Percentiles rank a stretch among this genome's conserved stretches.
These are phyloP conservation scores for Schizophyllum amplum DNA, from an alignment of 1,284 basidiomycete species.

Conservation along the genomic window DNA sequence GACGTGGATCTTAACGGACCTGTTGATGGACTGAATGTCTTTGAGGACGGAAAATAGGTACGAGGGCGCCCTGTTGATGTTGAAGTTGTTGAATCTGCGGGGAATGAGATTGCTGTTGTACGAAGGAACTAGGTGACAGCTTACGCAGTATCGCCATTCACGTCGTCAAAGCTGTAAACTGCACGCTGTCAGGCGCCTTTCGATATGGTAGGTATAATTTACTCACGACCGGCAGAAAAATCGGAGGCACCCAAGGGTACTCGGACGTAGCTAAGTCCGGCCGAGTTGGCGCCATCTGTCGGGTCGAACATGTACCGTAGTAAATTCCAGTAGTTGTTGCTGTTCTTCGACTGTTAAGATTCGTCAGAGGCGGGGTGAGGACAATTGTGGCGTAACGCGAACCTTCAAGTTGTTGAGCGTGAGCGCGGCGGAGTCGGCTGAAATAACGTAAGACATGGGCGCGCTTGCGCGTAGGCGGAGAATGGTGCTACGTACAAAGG, in stretches of 20 bases:
- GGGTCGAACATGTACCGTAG: slow-evolving; percentile 37
- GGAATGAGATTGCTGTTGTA: no score
- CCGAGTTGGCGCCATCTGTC: slow-evolving; percentile 38
- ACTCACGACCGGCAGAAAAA: slow-evolving; percentile 35
- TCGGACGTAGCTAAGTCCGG: slow-evolving; percentile 43
- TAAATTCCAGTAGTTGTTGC: slow-evolving; percentile 32
- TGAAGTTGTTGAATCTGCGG: no score
- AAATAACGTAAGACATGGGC: neutral
- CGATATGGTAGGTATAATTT: no score
- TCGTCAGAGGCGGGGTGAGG: no score
- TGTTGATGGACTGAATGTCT: slow-evolving; percentile 41
- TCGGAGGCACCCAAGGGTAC: slow-evolving; percentile 49
- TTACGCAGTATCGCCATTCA: slow-evolving; percentile 34
- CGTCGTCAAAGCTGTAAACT: slow-evolving; percentile 45
- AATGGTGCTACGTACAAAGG: slow-evolving; percentile 30
- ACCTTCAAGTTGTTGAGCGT: slow-evolving; percentile 44
- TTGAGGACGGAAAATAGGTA: slow-evolving; percentile 45
- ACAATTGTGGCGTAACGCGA: neutral
- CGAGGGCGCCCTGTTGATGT: slow-evolving; percentile 37
- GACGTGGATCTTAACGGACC: slow-evolving; percentile 38
- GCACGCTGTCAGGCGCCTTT: neutral
- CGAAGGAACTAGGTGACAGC: no score
- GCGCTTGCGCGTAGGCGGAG: neutral
- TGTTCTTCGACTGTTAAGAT: slow-evolving; percentile 16
- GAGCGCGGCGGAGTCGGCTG: slow-evolving; percentile 46